These are phyloP conservation scores for Chrysanthemum makinoi DNA, from an alignment of 129 eudicot genomes.

Conservation along the genomic window DNA sequence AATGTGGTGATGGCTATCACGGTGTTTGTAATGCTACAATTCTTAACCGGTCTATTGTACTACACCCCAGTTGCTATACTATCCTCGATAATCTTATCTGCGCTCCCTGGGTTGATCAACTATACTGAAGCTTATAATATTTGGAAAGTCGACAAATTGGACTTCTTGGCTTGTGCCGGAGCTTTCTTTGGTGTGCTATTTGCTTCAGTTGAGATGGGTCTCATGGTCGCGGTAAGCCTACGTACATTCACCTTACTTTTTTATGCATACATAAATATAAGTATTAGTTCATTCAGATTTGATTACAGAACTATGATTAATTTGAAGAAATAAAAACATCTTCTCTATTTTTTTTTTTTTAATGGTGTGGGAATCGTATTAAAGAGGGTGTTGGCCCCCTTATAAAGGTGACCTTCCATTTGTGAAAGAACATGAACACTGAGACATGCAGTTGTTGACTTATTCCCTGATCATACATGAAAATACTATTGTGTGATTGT, in stretches of 20 bases:
- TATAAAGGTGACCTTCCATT: conserved; percentile 11
- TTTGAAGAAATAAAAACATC: background rate
- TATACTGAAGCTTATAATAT: conserved; percentile 46
- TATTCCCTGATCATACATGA: conserved; percentile 20
- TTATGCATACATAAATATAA: background rate
- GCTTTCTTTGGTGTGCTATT: conserved; percentile 64
- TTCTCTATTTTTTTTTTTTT: background rate
- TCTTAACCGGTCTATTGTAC: conserved; percentile 51
- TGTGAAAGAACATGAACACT: conserved; percentile 13
- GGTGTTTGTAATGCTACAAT: conserved; percentile 49
- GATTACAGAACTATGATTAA: background rate
- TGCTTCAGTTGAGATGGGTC: conserved; percentile 66
- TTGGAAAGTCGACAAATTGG: conserved; percentile 74
- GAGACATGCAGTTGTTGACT: conserved; percentile 4
- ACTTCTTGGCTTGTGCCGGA: conserved; percentile 58
- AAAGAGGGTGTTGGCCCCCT: background rate
- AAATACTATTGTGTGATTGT: conserved; percentile 4
- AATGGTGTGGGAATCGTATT: conserved; percentile 13
- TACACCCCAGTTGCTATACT: conserved; percentile 61
- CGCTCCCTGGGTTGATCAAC: conserved; percentile 67
- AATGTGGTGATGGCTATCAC: conserved; percentile 68
- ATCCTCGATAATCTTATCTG: conserved; percentile 63
- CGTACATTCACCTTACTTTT: background rate
- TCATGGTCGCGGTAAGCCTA: conserved; percentile 51
- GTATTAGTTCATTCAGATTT: background rate